Evolutionary conservation across 345 rosid genomes (phyloP), one percentile per base, ranked within the genome.

Genomic region (Cardamine chenopodiifolia): DNA sequence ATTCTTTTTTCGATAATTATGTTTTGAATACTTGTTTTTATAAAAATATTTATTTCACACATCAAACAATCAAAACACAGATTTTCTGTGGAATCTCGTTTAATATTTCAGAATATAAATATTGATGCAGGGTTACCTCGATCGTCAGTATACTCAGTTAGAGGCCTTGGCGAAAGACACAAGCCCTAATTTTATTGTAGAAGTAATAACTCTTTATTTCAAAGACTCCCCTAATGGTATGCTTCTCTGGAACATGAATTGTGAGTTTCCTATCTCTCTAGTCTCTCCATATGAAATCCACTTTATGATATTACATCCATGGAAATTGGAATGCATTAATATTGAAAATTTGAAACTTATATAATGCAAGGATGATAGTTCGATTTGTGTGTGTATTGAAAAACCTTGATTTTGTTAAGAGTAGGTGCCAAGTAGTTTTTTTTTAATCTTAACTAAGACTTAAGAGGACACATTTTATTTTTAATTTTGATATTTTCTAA

Each of bases 191-290:
- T 75, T 75, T 52, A 29, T 37, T 26, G 44, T 75, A 29, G 62
- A 68, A 50, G 5, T 75, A 49, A 75, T 75, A 68, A 75, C 73
- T 39, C 79, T 75, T 20, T 75, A 75, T 50, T 75, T 75, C 37
- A 75, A 73, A 68, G 73, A 75, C 17, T 68, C 79, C 9, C 79
- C 73, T n/a, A 68, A 39, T 50, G 79, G 39, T 5, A 59, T 75
- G 79, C 79, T 19, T 14, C 45, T 29, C 40, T 75, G 73, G 73
- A 75, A 22, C 68, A 59, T 50, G 73, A 75, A 60, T 12, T 75
- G 79, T 75, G 62, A 75, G 79, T 66, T 49, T 57, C 29, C 2
- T 58, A 47, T 47, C 52, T 74, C 60, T 18, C 10, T 7, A n/a
- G 19, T 45, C 19, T 15, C 28, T 66, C 29, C 59, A 32, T 17